A percentile compares a stretch with the other conserved stretches of the same genome.
phyloP scores from a whole-genome alignment of 2,329 filamentous ascomycete genomes.

The Ophiosphaerella korrae region DNA sequence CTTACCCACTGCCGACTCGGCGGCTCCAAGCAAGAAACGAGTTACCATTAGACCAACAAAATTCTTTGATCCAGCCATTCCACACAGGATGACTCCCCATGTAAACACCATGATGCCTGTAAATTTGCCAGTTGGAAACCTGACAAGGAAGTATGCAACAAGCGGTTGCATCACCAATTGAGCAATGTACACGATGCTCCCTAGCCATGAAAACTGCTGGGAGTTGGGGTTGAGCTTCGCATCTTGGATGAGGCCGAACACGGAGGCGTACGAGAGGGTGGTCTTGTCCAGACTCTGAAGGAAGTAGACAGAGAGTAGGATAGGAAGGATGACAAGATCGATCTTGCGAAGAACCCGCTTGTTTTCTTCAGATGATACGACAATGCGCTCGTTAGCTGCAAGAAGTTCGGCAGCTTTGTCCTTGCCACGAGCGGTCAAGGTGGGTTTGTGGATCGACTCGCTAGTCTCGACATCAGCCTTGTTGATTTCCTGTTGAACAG shows the following conservation, averaged over 20 bases:
- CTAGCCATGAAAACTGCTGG: conserved; percentile 60
- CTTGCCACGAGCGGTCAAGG: conserved; percentile 19
- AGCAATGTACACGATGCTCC: conserved; percentile 59
- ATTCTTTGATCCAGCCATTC: conserved; percentile 64
- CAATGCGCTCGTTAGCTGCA: conserved; percentile 52
- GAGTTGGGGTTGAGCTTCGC: conserved; percentile 57
- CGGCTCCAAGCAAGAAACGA: conserved; percentile 69
- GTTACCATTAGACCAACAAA: conserved; percentile 66
- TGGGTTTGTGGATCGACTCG: conserved; percentile 34
- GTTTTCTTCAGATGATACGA: conserved; percentile 60
- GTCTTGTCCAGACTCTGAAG: conserved; percentile 68
- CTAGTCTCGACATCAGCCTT: conserved; percentile 33
- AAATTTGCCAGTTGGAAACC: conserved; percentile 66
- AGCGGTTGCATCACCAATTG: conserved; percentile 61
- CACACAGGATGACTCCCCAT: conserved; percentile 64
- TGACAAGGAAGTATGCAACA: conserved; percentile 62
- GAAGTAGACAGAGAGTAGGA: conserved; percentile 66
- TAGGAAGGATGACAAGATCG: conserved; percentile 57
- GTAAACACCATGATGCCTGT: conserved; percentile 57
- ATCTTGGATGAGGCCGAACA: conserved; percentile 67
- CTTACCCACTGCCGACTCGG: conserved; percentile 62
- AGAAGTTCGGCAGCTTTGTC: conserved; percentile 59
- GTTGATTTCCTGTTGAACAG: conserved; percentile 15
- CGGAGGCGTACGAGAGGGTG: conserved; percentile 64
- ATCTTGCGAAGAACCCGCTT: conserved; percentile 57